Percentiles rank a stretch among this genome's conserved stretches.
These are phyloP conservation scores for Boletellus emodensis DNA, from an alignment of 768 basidiomycete species.

Conservation along the genomic window DNA sequence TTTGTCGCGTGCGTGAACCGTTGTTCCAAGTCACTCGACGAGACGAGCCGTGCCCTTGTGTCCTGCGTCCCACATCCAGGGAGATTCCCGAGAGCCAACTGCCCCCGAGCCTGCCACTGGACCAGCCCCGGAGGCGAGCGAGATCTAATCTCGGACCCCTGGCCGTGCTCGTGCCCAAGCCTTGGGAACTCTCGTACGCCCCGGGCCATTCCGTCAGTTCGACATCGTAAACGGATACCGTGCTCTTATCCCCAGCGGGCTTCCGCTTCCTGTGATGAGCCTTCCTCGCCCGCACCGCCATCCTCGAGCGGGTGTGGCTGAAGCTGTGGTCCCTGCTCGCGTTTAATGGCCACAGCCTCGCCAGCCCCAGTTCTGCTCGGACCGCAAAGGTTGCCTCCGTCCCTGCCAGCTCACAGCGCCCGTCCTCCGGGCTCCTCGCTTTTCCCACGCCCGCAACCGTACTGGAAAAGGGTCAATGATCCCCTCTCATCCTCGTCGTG, in stretches of 20 bases:
- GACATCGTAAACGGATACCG: too few species aligned
- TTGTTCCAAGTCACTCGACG: constrained; percentile 10
- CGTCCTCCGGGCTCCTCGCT: too few species aligned
- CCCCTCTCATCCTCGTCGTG: constrained; percentile 4
- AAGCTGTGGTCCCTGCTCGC: constrained; percentile 3
- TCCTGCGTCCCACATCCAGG: constrained; percentile 1
- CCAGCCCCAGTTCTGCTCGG: not conserved
- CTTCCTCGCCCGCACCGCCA: constrained; percentile 13
- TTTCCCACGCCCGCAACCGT: constrained; percentile 13
- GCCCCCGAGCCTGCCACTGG: not conserved
- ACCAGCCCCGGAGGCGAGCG: not conserved
- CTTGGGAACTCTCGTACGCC: constrained; percentile 24
- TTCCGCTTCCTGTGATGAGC: constrained; percentile 17
- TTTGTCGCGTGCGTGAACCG: constrained; percentile 26
- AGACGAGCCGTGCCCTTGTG: constrained; percentile 1
- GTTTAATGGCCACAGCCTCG: constrained; percentile 4
- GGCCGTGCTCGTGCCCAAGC: not conserved
- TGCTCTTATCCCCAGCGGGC: constrained; percentile 21
- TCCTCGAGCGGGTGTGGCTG: not conserved
- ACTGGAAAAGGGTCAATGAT: constrained; percentile 12
- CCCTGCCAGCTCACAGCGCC: too few species aligned
- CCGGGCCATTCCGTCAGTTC: constrained; percentile 19
- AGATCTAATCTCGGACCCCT: constrained; percentile 26
- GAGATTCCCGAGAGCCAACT: constrained; percentile 1
- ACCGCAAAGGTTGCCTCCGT: constrained; percentile 34